Evolutionary conservation across 257 asterid genomes (phyloP), one percentile per base, ranked within the genome.

Genomic region (Nicotiana paniculata): DNA sequence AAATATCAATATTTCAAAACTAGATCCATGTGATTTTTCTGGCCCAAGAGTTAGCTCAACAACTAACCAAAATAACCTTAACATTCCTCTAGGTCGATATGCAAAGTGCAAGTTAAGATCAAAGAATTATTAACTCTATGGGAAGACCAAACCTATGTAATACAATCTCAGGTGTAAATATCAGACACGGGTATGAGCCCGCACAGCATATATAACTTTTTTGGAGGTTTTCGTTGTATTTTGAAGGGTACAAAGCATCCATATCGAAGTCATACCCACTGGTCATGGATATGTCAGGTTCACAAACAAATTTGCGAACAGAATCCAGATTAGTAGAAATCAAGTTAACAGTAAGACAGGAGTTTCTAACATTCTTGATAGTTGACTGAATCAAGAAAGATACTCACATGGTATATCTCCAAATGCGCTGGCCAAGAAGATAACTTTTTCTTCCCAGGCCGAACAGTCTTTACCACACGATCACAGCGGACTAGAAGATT

Each of bases 361-460:
- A 72, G 24, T 46, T 74, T 43, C 13, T 72, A 24, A 48, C 61
- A 74, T 13, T 37, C 62, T 59, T 4, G 26, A 24, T 48, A 74
- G 39, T 26, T 74, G 61, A 74, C 79, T 48, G 39, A 24, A 74
- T 13, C 62, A 26, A 80, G 55, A 77, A 76, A 84, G 79, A 26
- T 84, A 89, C 98, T 91, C 87, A 96, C 99, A 63, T 90, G 84
- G 83, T 83, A 96, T 81, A 96, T 92, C 93, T 94, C 97, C 82
- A 96, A 85, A 87, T 96, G 97, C 1, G 99, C 99, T 78, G 99
- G 99, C 99, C 99, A 96, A 35, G 97, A 94, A 24, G 99, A 96
- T 83, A 96, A 85, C 77, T 96, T 96, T 82, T 83, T 94, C 93
- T 94, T 96, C 66, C 99, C 99, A 57, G 98, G 99, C 24, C 99